Base-by-base conservation (phyloP, 352 stramenopile genomes). In the Pythium oligandrum region DNA sequence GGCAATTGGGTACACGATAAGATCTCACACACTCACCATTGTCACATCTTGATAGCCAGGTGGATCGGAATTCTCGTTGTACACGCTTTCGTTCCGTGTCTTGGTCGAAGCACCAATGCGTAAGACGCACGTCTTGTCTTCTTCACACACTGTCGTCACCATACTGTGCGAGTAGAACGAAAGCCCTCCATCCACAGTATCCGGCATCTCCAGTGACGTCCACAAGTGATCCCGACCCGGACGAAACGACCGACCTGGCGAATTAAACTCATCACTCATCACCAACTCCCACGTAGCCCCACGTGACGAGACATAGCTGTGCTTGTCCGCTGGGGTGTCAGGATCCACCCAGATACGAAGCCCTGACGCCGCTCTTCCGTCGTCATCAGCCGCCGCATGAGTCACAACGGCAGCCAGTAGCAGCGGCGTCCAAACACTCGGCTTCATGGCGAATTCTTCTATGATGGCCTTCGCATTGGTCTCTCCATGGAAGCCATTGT, bases 211-310 rank as follows among this genome's bases (percentile, higher is more conserved):
- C 17, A 97, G 68, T 0, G 93, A 91, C 0, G 92, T 98, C 96
- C 96, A 98, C 7, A 93, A 66, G 36, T 96, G 91, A 69, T 98
- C 95, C 17, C 80, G 57, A 5, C 95, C 96, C 26, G 97, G 90
- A 32, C 66, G 52, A 63, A 99, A 98, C 36, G 58, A 83, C 2
- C 96, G 78, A 17, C 85, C 83, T 1, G 86, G 69, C 47, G 73
- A 76, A 63, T 98, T 88, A 64, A 98, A 98, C 67, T 98, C 93
- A 72, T 98, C 93, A 31, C 87, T 97, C 85, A 97, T 97, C 38
- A 95, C 77, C 4, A 96, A 64, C 5, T 88, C 56, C 72, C 76
- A 89, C 42, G 38, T 47, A 0, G 74, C 71, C 26, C 72, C 72
- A 5, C 75, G 74, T 0, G 78, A 89, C 6, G 53, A 74, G 0